These are phyloP conservation scores for Penicillium sumatraense DNA, from an alignment of 2,329 filamentous ascomycete genomes.

Conservation along the genomic window DNA sequence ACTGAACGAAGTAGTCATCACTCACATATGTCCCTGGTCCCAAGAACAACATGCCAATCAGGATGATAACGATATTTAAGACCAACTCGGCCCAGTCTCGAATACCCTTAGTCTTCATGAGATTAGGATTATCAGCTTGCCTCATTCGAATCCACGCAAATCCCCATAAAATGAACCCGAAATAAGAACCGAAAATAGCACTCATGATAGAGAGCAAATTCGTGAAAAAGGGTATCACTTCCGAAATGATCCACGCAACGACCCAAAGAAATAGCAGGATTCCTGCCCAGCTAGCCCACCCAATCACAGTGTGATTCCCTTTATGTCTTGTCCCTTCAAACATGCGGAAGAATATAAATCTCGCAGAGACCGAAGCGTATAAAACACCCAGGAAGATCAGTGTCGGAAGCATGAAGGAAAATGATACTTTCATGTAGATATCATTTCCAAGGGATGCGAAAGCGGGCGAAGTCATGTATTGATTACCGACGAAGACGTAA, in stretches of 20 bases:
- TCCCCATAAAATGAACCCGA: slow-evolving; percentile 84
- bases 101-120: slow-evolving; percentile 43
- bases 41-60: slow-evolving; percentile 77
- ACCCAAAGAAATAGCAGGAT: slow-evolving; percentile 73
- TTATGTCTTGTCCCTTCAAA: slow-evolving; percentile 80
- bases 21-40: slow-evolving; percentile 75
- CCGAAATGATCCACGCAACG: slow-evolving; percentile 83
- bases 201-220: slow-evolving; percentile 63
- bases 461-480: slow-evolving; percentile 85
- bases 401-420: slow-evolving; percentile 94
- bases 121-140: slow-evolving; percentile 41
- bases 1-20: slow-evolving; percentile 4
- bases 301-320: slow-evolving; percentile 75
- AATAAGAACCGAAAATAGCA: slow-evolving; percentile 78
- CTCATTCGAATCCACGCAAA: slow-evolving; percentile 50
- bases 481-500: slow-evolving; percentile 84
- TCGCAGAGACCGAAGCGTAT: slow-evolving; percentile 85
- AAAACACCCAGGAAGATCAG: slow-evolving; percentile 88
- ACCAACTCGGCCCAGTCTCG: slow-evolving; percentile 46
- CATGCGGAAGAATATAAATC: slow-evolving; percentile 90
- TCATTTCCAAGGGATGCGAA: slow-evolving; percentile 79
- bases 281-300: slow-evolving; percentile 77
- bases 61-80: slow-evolving; percentile 74
- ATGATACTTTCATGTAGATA: slow-evolving; percentile 81
- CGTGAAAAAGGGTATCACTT: slow-evolving; percentile 91